Evolutionary conservation across 2,329 filamentous ascomycete genomes (phyloP), one percentile per base, ranked within the genome.

Genomic region (Curvularia sp.): DNA sequence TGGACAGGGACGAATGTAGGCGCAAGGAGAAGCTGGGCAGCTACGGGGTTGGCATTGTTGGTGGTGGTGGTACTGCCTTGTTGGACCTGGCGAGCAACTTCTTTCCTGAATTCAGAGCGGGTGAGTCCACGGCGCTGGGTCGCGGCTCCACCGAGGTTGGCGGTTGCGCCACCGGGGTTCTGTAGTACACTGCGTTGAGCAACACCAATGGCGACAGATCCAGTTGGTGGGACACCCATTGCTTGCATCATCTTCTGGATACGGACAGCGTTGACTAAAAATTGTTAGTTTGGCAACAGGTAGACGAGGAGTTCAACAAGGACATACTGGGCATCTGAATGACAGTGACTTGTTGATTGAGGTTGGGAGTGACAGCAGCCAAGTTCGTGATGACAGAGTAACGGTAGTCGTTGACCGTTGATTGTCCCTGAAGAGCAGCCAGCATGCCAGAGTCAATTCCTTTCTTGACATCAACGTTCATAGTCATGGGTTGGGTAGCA

Each of bases 1-100:
- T 73, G 67, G 35, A 77, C 60, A 12, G 74, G 73, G 5, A 74
- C 75, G 60, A 77, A 77, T 18, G 74, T 77, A 5, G 75, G 74
- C 1, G 66, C 62, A 28, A 77, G 72, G 5, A 77, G 69, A 39
- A 77, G 73, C 59, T 70, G 62, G 18, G 63, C 57, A 8, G 74
- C 75, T 30, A 71, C 74, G 30, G 75, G 75, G 62, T 76, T 75
- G 62, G 42, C 13, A 13, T 73, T 72, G 49, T 55, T 55, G 57
- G 50, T 67, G 48, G 71, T 73, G 15, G 67, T 63, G 35, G 71
- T 74, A n/a, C 70, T 68, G 28, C 50, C 62, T 38, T 69, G 59
- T 33, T 69, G 59, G 28, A 61, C 47, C 54, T 71, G 69, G 47
- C 72, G 70, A n/a, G 58, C 57, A 41, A 72, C 53, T 13, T 67